Percentiles rank a stretch among this genome's conserved stretches.
Conservation (phyloP, 73 alveolate species). For the Tetrahymena borealis region DNA sequence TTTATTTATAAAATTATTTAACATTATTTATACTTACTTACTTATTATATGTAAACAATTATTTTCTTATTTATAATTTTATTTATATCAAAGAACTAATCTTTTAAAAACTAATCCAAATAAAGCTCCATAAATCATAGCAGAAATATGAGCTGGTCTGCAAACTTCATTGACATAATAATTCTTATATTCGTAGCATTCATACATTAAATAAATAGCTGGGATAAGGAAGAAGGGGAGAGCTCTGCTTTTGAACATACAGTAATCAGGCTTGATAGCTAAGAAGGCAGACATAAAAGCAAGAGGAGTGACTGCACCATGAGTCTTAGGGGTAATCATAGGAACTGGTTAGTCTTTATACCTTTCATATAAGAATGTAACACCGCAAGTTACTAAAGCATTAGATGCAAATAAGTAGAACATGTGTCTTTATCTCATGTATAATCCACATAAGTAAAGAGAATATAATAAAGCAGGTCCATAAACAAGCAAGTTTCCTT, state of each 20-base stretch:
- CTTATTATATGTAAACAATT: too few relatives aligned
- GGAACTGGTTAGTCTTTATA: conserved; percentile 5
- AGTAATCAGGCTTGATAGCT: conserved; percentile 14
- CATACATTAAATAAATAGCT: conserved; percentile 18
- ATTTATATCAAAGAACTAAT: neutral
- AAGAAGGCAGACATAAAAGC: conserved; percentile 16
- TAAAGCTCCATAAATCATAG: conserved; percentile 27
- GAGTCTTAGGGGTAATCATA: conserved; percentile 31
- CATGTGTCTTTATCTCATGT: conserved; percentile 1
- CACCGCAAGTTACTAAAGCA: conserved; percentile 2
- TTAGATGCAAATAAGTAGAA: neutral
- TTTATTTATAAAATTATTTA: neutral
- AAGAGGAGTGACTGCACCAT: conserved; percentile 31
- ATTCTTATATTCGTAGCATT: conserved; percentile 24
- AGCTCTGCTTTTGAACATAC: conserved; percentile 1
- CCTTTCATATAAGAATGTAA: conserved; percentile 32
- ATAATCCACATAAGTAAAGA: conserved; percentile 11
- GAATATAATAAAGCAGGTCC: conserved; percentile 33
- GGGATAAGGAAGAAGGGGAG: conserved; percentile 36
- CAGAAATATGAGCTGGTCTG: conserved; percentile 31
- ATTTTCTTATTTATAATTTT: neutral
- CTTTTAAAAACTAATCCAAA: conserved; percentile 27
- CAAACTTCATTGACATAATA: conserved; percentile 38
- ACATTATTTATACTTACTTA: neutral
- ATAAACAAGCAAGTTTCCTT: conserved; percentile 31